These are phyloP conservation scores for Leccinum ochraceum DNA, from an alignment of 768 basidiomycete species.

Conservation along the genomic window DNA sequence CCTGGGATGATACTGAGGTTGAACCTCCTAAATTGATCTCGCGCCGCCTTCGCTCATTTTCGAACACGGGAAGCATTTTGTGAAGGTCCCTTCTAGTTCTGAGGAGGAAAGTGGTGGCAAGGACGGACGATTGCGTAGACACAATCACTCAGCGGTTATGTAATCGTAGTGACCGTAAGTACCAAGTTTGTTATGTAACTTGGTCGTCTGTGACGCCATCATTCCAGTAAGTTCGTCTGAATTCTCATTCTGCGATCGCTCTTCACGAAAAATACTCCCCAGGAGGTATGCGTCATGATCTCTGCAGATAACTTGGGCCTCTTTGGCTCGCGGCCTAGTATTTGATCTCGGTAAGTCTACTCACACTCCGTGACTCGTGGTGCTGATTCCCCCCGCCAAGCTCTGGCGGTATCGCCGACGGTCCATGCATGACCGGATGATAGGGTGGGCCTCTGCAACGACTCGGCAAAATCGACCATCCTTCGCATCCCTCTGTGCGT, in stretches of 20 bases:
- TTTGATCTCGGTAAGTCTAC: slow-evolving; percentile 16
- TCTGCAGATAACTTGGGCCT: slow-evolving; percentile 13
- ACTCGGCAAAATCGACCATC: slow-evolving; percentile 26
- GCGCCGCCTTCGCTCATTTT: slow-evolving; percentile 51
- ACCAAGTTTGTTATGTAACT: background rate
- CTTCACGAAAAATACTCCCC: slow-evolving; percentile 20
- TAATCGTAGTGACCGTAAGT: slow-evolving; percentile 10
- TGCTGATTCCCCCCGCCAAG: slow-evolving; percentile 14
- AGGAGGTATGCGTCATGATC: slow-evolving; percentile 19
- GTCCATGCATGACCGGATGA: slow-evolving; percentile 28
- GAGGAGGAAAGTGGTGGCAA: background rate
- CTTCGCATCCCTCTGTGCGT: slow-evolving; percentile 24
- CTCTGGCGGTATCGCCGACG: slow-evolving; percentile 24
- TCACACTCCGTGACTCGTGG: background rate
- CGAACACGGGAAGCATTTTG: slow-evolving; percentile 47
- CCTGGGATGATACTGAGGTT: slow-evolving; percentile 49
- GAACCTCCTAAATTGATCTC: slow-evolving; percentile 79
- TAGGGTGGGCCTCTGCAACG: slow-evolving; percentile 27
- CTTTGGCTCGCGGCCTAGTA: slow-evolving; percentile 21
- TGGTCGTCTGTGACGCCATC: slow-evolving; percentile 25
- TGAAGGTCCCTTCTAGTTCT: background rate
- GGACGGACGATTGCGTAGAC: background rate
- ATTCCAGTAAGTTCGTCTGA: slow-evolving; percentile 16
- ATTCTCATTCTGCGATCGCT: slow-evolving; percentile 16
- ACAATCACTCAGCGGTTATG: slow-evolving; percentile 7